Percentiles rank a stretch among this genome's conserved stretches.
phyloP scores from a whole-genome alignment of 306 rosid genomes.

The Vigna radiata region DNA sequence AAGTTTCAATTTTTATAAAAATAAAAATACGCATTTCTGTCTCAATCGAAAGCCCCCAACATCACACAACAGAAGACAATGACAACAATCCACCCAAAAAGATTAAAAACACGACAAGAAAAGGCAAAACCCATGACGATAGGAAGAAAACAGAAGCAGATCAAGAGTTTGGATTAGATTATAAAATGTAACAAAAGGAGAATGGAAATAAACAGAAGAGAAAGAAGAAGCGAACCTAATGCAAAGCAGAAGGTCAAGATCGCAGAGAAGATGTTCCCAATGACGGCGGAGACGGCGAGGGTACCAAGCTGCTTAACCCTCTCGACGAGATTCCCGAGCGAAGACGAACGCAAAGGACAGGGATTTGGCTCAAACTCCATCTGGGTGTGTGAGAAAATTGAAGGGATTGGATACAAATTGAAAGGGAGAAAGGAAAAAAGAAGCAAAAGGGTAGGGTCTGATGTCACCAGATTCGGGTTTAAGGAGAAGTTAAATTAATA shows the following conservation, averaged over 20 bases:
- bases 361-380: conserved; percentile 80
- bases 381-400: conserved; percentile 33
- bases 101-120: neutral
- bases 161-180: neutral
- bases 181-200: neutral
- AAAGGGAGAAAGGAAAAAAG: neutral
- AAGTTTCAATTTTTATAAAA: conserved; percentile 5
- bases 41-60: conserved; percentile 22
- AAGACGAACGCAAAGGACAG: conserved; percentile 57
- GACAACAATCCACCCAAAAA: conserved; percentile 33
- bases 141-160: conserved; percentile 28
- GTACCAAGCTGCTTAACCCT: conserved; percentile 64
- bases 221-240: conserved; percentile 61
- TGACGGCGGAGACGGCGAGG: conserved; percentile 75
- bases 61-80: conserved; percentile 23
- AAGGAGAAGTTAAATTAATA: conserved; percentile 30
- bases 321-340: conserved; percentile 67
- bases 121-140: neutral
- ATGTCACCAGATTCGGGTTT: conserved; percentile 50
- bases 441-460: conserved; percentile 11
- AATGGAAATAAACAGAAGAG: neutral
- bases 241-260: conserved; percentile 98
- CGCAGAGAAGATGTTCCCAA: conserved; percentile 93
- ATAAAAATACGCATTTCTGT: conserved; percentile 25
- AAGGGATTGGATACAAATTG: conserved; percentile 16